Evolutionary conservation across 352 stramenopile species (phyloP).

Genomic region (Globisporangium camurandrum): DNA sequence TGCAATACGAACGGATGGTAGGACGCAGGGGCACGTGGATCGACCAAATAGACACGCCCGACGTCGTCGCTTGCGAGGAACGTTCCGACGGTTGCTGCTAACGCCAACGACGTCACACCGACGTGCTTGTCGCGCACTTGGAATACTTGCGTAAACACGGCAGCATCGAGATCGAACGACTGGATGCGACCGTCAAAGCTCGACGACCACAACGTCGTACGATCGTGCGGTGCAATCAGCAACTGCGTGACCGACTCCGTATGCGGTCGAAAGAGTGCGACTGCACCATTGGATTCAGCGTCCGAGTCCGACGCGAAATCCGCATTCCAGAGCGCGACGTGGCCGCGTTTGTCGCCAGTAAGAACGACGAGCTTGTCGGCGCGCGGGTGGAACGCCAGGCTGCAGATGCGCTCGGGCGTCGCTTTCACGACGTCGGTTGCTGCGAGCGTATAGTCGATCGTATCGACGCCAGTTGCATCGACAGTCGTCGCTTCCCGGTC

Average conservation of each 20-base stretch:
- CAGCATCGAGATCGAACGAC: constrained; percentile 59
- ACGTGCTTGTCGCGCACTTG: constrained; percentile 26
- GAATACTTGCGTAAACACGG: constrained; percentile 49
- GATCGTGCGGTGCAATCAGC: constrained; percentile 37
- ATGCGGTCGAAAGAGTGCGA: constrained; percentile 68
- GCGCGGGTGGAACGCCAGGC: constrained; percentile 67
- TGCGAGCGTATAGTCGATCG: constrained; percentile 36
- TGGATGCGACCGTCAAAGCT: constrained; percentile 67
- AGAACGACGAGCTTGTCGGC: constrained; percentile 52
- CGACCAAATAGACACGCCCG: constrained; percentile 43
- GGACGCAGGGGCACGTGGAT: constrained; percentile 29
- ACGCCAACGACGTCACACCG: constrained; percentile 55
- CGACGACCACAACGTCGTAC: constrained; percentile 50
- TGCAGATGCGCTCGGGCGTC: constrained; percentile 64
- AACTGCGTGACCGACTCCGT: constrained; percentile 54
- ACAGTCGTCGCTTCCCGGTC: no score
- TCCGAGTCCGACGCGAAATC: background rate
- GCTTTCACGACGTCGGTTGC: constrained; percentile 66
- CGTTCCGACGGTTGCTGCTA: constrained; percentile 2
- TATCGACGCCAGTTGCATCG: constrained; percentile 31
- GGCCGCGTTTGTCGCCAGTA: constrained; percentile 65
- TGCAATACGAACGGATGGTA: constrained; percentile 40
- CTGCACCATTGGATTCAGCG: constrained; percentile 16
- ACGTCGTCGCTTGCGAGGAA: constrained; percentile 62
- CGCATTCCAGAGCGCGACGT: constrained; percentile 52